A percentile compares a stretch with the other conserved stretches of the same genome.
These are phyloP conservation scores for Penicillium palitans DNA, from an alignment of 2,329 filamentous ascomycete genomes.

Conservation along the genomic window DNA sequence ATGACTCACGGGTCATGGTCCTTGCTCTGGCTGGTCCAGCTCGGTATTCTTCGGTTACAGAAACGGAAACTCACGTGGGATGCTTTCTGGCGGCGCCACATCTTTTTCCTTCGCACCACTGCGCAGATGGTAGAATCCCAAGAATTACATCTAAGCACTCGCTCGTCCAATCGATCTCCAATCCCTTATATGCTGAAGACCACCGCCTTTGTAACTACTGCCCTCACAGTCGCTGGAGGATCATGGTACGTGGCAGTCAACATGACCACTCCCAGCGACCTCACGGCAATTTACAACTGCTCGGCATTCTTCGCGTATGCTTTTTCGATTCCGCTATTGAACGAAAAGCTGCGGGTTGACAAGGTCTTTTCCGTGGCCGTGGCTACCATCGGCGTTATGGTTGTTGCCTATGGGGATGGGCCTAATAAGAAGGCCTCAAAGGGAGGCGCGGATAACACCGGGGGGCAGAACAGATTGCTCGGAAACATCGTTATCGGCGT, in stretches of 20 bases:
- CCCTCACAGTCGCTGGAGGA: slow-evolving; percentile 84
- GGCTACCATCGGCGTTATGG: slow-evolving; percentile 82
- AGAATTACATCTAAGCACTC: slow-evolving; percentile 62
- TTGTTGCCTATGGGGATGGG: slow-evolving; percentile 91
- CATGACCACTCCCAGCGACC: slow-evolving; percentile 85
- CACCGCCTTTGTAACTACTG: slow-evolving; percentile 78
- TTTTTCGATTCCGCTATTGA: slow-evolving; percentile 86
- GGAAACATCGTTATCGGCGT: slow-evolving; percentile 91
- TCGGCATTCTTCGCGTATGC: slow-evolving; percentile 98
- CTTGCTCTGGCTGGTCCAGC: slow-evolving; percentile 81
- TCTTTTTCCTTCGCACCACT: slow-evolving; percentile 63
- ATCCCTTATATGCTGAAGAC: slow-evolving; percentile 74
- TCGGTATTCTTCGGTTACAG: slow-evolving; percentile 76
- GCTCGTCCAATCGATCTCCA: slow-evolving; percentile 49
- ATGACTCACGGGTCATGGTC: slow-evolving; percentile 94
- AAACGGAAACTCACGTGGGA: slow-evolving; percentile 77
- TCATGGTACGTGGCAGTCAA: slow-evolving; percentile 96
- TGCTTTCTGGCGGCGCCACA: slow-evolving; percentile 78
- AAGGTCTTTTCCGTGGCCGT: slow-evolving; percentile 85
- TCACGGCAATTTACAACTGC: slow-evolving; percentile 99
- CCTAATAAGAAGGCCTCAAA: slow-evolving; percentile 53
- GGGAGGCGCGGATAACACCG: slow-evolving; percentile 45
- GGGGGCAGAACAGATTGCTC: slow-evolving; percentile 66
- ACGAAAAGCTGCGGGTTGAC: slow-evolving; percentile 77
- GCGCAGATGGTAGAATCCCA: slow-evolving; percentile 84